phyloP scores from a whole-genome alignment of 805 yeast species.

The Candida verbasci region DNA sequence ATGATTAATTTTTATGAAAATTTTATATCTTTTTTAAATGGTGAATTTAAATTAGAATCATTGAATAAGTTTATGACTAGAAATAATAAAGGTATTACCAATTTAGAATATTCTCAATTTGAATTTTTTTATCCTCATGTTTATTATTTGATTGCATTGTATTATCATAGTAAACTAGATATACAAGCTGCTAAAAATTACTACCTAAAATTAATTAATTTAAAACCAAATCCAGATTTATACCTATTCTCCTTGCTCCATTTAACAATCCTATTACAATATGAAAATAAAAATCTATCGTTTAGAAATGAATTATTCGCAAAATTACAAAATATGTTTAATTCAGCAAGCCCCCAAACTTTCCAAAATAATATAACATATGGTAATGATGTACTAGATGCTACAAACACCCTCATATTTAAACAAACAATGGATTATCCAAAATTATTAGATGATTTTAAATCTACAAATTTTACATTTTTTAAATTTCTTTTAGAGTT shows the following conservation, averaged over 20 bases:
- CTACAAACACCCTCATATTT: not conserved
- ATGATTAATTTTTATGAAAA: constrained; percentile 31
- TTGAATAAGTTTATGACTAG: constrained; percentile 28
- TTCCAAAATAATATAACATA: not conserved
- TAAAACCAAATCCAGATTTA: constrained; percentile 17
- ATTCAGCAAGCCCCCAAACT: not conserved
- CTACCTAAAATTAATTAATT: constrained; percentile 29
- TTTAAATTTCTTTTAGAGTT: not conserved
- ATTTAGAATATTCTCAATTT: constrained; percentile 36
- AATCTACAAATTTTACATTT: not conserved
- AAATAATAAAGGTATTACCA: constrained; percentile 35
- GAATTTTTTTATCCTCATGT: constrained; percentile 33
- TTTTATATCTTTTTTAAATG: constrained; percentile 30
- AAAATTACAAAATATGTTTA: not conserved
- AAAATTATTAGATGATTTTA: not conserved
- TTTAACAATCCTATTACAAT: constrained; percentile 21
- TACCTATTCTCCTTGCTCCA: constrained; percentile 25
- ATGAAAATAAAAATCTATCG: constrained; percentile 11
- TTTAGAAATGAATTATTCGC: constrained; percentile 1
- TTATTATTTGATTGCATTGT: constrained; percentile 36
- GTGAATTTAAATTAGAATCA: constrained; percentile 18
- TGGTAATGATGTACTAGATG: not conserved
- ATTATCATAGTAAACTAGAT: constrained; percentile 35
- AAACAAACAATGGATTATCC: not conserved
- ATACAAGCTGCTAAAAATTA: constrained; percentile 35